Evolutionary conservation across 176 grass and related monocot species (phyloP), one percentile per base, ranked within the genome.

Genomic region (Aegilops sharonensis): DNA sequence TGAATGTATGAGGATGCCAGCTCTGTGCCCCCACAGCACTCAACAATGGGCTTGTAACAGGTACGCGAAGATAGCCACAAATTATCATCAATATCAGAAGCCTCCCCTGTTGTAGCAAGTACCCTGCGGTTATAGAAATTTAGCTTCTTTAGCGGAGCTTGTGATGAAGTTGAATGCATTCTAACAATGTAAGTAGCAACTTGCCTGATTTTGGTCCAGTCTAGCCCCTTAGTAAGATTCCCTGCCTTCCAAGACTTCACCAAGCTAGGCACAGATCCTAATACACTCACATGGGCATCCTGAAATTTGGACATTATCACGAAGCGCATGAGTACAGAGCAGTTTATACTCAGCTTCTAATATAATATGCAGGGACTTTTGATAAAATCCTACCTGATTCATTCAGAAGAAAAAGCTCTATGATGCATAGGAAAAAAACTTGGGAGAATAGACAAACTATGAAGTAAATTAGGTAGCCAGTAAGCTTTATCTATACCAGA

Each of bases 121-220:
- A 88, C 73, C 86, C 96, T 98, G 82, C 45, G 77, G 81, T 32
- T 73, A 87, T 47, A 69, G 75, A 47, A 79, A 27, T 39, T 21
- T 81, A 81, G 73, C n/a, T 80, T 15, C 43, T 40, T 84, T 82
- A 27, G 36, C 27, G 78, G 13, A 60, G 5, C n/a, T 78, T 64
- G 9, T 72, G 39, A 84, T 87, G 40, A 79, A 81, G 21, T 69
- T 73, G 35, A 65, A 31, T 61, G 64, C 11, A 11, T 57, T 72
- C 31, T 42, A 20, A 84, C 54, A 60, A 54, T 84, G 65, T 73
- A 86, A 35, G 48, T 29, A 60, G 12, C 3, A 81, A 82, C 10
- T 47, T 64, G 93, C 96, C 93, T 98, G 67, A 98, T 94, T 84
- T 89, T 98, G 11, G 91, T 92, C 96, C 96, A 98, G 80, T 94